Percentiles rank a stretch among this genome's conserved stretches.
phyloP scores from a whole-genome alignment of 2,329 filamentous ascomycete species.

The Epichloe scottii region DNA sequence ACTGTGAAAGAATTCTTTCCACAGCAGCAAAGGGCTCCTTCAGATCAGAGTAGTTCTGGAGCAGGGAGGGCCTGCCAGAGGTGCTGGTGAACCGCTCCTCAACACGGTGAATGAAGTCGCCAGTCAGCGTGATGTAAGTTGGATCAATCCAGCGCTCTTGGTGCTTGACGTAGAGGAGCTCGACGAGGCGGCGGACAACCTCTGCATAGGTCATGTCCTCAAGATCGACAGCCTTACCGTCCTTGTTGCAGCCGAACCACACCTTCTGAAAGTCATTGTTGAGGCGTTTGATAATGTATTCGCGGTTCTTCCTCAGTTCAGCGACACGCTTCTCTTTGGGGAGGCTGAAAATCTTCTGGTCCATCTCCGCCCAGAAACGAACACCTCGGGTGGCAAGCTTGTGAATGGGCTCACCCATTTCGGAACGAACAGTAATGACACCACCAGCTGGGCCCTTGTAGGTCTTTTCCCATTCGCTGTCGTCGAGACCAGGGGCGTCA shows the following conservation, averaged over 20 bases:
- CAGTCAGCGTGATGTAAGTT: slow-evolving; percentile 70
- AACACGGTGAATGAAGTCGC: slow-evolving; percentile 90
- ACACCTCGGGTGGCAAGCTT: slow-evolving; percentile 96
- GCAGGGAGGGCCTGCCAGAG: slow-evolving; percentile 60
- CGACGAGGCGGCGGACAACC: slow-evolving; percentile 75
- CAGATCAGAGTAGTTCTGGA: slow-evolving; percentile 85
- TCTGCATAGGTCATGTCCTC: slow-evolving; percentile 95
- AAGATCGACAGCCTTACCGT: slow-evolving; percentile 69
- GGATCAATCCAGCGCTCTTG: slow-evolving; percentile 85
- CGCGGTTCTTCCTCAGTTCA: slow-evolving; percentile 76
- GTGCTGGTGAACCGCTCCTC: slow-evolving; percentile 86
- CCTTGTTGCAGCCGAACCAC: slow-evolving; percentile 82
- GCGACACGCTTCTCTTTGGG: slow-evolving; percentile 88
- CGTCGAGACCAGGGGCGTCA: slow-evolving; percentile 70
- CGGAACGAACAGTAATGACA: slow-evolving; percentile 90
- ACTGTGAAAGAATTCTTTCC: slow-evolving; percentile 66
- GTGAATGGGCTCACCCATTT: slow-evolving; percentile 99
- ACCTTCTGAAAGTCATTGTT: slow-evolving; percentile 96
- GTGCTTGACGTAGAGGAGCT: slow-evolving; percentile 84
- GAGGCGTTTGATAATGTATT: slow-evolving; percentile 88
- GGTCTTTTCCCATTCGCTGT: slow-evolving; percentile 79
- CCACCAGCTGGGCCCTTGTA: slow-evolving; percentile 87
- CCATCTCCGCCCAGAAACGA: slow-evolving; percentile 96
- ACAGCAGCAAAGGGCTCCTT: slow-evolving; percentile 68
- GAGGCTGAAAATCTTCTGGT: slow-evolving; percentile 91